Conservation (phyloP, 768 basidiomycete genomes). For the Phanerochaete sordida region DNA sequence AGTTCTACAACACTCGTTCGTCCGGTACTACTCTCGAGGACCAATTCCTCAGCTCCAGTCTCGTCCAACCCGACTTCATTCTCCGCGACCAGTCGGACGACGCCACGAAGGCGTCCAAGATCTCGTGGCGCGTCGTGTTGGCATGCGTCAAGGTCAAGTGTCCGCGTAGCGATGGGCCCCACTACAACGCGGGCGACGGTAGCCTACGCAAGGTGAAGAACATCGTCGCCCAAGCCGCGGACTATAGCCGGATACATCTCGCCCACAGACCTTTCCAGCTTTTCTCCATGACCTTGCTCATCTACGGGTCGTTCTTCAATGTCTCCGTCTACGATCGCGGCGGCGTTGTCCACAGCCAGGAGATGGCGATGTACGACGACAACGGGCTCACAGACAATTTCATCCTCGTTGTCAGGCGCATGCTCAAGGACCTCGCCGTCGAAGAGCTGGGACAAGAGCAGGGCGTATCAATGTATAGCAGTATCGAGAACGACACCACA, state of each 20-base stretch:
- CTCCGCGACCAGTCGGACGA: no score
- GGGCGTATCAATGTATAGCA: no score
- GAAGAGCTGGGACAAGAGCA: no score
- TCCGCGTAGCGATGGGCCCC: not conserved
- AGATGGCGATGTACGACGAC: constrained; percentile 2
- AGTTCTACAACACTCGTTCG: not conserved
- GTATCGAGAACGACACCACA: no score
- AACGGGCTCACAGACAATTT: no score
- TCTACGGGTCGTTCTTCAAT: constrained; percentile 27
- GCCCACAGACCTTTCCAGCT: constrained; percentile 27
- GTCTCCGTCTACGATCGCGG: constrained; percentile 30
- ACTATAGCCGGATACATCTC: constrained; percentile 11
- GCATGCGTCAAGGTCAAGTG: not conserved
- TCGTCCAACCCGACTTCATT: not conserved
- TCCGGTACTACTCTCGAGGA: not conserved
- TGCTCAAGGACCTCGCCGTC: no score
- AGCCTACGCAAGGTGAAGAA: not conserved
- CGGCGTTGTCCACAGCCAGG: constrained; percentile 20
- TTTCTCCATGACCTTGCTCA: constrained; percentile 26
- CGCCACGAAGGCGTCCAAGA: not conserved
- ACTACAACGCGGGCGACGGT: not conserved
- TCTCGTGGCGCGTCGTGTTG: not conserved
- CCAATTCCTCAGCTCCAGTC: not conserved
- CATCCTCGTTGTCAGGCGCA: no score
- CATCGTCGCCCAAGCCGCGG: not conserved